Conservation (phyloP, 257 asterid genomes). For the Ehretia macrophylla region DNA sequence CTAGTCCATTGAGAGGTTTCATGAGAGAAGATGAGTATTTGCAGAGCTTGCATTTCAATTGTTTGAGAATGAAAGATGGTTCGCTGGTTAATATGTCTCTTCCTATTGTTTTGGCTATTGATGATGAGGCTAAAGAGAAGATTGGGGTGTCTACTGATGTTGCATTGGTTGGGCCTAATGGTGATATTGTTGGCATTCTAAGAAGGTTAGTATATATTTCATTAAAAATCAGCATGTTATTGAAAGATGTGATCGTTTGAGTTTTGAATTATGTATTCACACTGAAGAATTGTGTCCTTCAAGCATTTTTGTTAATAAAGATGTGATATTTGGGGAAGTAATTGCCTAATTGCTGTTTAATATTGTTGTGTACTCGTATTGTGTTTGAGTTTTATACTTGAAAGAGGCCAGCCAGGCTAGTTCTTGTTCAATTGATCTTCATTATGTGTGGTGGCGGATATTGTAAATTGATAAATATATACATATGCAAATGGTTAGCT, state of each 20-base stretch:
- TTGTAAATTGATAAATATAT: background rate
- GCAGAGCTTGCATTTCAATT: slow-evolving; percentile 85
- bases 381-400: too few relatives aligned
- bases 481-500: too few relatives aligned
- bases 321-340: too few relatives aligned
- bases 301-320: too few relatives aligned
- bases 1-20: slow-evolving; percentile 75
- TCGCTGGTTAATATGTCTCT: slow-evolving; percentile 68
- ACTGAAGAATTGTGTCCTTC: too few relatives aligned
- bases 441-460: too few relatives aligned
- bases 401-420: too few relatives aligned
- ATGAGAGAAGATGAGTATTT: slow-evolving; percentile 84
- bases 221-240: background rate
- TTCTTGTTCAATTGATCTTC: too few relatives aligned
- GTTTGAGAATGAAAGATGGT: slow-evolving; percentile 60
- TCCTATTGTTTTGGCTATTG: slow-evolving; percentile 78
- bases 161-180: slow-evolving; percentile 57
- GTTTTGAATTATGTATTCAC: background rate
- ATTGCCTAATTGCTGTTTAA: background rate
- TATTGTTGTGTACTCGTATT: background rate
- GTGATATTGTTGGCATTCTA: slow-evolving; percentile 54
- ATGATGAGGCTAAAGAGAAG: slow-evolving; percentile 47
- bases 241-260: background rate
- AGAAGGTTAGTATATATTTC: slow-evolving; percentile 39
- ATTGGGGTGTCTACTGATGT: slow-evolving; percentile 44